Conservation (phyloP, 2,329 filamentous ascomycete genomes). For the Fusarium anthophilum region DNA sequence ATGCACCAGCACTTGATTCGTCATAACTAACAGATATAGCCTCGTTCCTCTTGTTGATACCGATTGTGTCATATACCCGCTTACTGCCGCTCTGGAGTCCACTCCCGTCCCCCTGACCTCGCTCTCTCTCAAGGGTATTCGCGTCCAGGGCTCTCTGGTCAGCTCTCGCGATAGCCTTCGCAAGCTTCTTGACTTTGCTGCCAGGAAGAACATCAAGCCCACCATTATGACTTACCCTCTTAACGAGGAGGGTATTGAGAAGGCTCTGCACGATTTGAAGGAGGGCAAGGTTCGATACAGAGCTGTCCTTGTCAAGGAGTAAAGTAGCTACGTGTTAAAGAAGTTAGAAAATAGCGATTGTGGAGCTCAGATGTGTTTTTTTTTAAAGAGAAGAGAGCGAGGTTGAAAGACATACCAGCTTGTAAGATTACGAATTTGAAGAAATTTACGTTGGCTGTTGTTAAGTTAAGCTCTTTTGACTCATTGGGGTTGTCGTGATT, state of each 20-base stretch:
- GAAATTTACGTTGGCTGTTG: neutral
- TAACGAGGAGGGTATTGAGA: conserved; percentile 45
- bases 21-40: neutral
- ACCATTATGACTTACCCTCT: conserved; percentile 43
- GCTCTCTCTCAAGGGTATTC: conserved; percentile 29
- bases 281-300: conserved; percentile 46
- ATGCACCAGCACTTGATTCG: rapidly evolving
- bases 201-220: conserved; percentile 41
- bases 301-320: conserved; percentile 42
- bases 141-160: conserved; percentile 18
- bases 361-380: neutral
- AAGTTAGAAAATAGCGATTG: neutral
- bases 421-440: neutral
- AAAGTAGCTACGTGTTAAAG: neutral
- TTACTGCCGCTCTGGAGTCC: conserved; percentile 19
- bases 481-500: neutral
- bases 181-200: conserved; percentile 44
- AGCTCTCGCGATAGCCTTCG: conserved; percentile 16
- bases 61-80: conserved; percentile 25
- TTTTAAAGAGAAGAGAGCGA: neutral
- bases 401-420: neutral
- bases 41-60: conserved; percentile 24
- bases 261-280: conserved; percentile 48
- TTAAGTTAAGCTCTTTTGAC: neutral
- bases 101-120: conserved; percentile 21